Evolutionary conservation across 2,329 filamentous ascomycete genomes (phyloP).

Genomic region (Pyrenophora seminiperda): DNA sequence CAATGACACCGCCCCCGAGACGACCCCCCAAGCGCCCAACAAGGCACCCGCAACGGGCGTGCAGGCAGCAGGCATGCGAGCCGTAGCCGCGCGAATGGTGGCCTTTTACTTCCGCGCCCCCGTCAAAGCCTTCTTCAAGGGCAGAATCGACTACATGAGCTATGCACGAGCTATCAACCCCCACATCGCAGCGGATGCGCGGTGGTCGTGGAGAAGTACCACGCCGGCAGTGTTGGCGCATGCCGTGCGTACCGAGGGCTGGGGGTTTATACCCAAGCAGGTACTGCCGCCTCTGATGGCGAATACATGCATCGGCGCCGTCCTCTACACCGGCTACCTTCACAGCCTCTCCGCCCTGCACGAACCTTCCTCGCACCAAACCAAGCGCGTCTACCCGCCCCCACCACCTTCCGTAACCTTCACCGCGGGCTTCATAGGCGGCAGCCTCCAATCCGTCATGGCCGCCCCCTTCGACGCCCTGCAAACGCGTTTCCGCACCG

Average conservation of each 20-base stretch:
- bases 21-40: constrained; percentile 48
- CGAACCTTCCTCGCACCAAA: constrained; percentile 64
- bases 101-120: constrained; percentile 92
- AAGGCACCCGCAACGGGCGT: constrained; percentile 70
- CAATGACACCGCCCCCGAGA: constrained; percentile 21
- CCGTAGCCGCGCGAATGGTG: constrained; percentile 79
- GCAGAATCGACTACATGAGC: constrained; percentile 79
- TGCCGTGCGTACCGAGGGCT: constrained; percentile 71
- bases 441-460: constrained; percentile 70
- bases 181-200: constrained; percentile 52
- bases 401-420: constrained; percentile 68
- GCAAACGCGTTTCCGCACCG: constrained; percentile 71
- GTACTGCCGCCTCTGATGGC: constrained; percentile 76
- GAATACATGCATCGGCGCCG: constrained; percentile 74
- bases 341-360: constrained; percentile 70
- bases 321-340: constrained; percentile 77
- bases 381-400: constrained; percentile 72
- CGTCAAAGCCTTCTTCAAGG: constrained; percentile 90
- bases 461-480: constrained; percentile 78
- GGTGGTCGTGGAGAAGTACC: constrained; percentile 68
- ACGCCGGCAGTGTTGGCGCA: constrained; percentile 72
- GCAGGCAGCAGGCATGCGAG: constrained; percentile 84
- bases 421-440: constrained; percentile 71
- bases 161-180: constrained; percentile 69
- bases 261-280: constrained; percentile 75